These are phyloP conservation scores for Moesziomyces antarcticus DNA, from an alignment of 1,284 basidiomycete genomes.

Conservation along the genomic window DNA sequence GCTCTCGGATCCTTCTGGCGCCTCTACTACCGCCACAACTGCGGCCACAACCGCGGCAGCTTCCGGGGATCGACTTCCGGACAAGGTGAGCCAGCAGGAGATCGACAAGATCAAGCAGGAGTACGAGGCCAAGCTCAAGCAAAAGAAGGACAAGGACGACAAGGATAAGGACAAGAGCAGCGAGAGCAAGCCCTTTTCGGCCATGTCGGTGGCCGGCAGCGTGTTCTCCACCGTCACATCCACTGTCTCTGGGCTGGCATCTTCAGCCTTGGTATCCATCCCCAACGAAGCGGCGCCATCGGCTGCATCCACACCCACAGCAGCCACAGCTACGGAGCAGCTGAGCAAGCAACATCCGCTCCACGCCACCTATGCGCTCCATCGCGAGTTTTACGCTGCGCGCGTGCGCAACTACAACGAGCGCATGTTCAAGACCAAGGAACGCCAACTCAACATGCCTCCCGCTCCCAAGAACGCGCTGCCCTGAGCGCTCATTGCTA, in stretches of 20 bases:
- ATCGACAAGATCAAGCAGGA: constrained; percentile 55
- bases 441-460: constrained; percentile 51
- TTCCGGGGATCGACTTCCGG: constrained; percentile 18
- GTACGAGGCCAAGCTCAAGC: constrained; percentile 41
- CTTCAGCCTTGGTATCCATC: constrained; percentile 22
- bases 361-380: constrained; percentile 52
- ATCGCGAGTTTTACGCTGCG: constrained; percentile 56
- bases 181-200: constrained; percentile 25
- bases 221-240: constrained; percentile 44
- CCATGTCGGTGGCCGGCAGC: constrained; percentile 31
- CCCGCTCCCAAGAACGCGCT: constrained; percentile 38
- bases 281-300: constrained; percentile 9
- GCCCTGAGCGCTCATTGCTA: constrained; percentile 2
- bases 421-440: constrained; percentile 43
- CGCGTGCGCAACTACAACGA: constrained; percentile 48
- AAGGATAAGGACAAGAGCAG: constrained; percentile 21
- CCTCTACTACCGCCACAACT: neutral
- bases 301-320: constrained; percentile 11
- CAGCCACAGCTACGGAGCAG: constrained; percentile 11
- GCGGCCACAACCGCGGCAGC: neutral
- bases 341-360: constrained; percentile 24
- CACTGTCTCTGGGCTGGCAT: constrained; percentile 32
- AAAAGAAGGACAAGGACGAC: constrained; percentile 29
- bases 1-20: constrained; percentile 24
- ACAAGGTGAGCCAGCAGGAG: constrained; percentile 51